phyloP scores from a whole-genome alignment of 139 green algal genomes.

The Chlamydomonas asymmetrica region DNA sequence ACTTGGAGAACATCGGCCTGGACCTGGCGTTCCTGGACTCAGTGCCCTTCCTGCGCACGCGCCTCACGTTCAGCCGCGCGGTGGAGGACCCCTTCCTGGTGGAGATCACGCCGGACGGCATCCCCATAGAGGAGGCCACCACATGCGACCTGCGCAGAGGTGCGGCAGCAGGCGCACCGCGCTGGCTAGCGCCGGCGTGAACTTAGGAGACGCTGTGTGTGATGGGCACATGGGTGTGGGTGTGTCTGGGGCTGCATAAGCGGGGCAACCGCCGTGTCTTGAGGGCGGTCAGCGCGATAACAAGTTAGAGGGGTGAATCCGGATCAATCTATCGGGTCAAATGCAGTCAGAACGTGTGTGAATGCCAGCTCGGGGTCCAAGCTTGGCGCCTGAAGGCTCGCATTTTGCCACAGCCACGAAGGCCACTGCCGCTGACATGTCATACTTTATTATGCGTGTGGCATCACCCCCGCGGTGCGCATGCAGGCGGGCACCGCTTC shows the following conservation, averaged over 20 bases:
- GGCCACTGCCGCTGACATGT: neutral
- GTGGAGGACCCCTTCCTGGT: constrained; percentile 46
- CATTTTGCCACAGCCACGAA: too few relatives aligned
- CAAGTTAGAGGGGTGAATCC: too few relatives aligned
- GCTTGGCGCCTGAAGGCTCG: too few relatives aligned
- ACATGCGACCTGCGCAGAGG: constrained; percentile 44
- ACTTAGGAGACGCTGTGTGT: too few relatives aligned
- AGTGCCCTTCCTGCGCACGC: constrained; percentile 36
- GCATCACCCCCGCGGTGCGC: neutral
- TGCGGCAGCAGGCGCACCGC: neutral
- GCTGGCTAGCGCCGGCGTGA: too few relatives aligned
- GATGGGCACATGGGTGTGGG: too few relatives aligned
- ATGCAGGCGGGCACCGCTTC: constrained; percentile 43
- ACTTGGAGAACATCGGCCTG: constrained; percentile 31
- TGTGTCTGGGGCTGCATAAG: too few relatives aligned
- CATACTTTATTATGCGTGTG: neutral
- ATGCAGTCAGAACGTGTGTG: too few relatives aligned
- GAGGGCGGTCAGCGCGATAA: too few relatives aligned
- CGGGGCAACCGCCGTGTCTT: too few relatives aligned
- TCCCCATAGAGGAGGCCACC: constrained; percentile 53
- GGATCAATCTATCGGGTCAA: too few relatives aligned
- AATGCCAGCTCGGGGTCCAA: too few relatives aligned
- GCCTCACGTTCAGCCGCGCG: constrained; percentile 21
- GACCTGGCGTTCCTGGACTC: constrained; percentile 39
- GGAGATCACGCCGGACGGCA: constrained; percentile 54